These are phyloP conservation scores for Elaeis guineensis DNA, from an alignment of 176 grass and related monocot genomes.

Conservation along the genomic window DNA sequence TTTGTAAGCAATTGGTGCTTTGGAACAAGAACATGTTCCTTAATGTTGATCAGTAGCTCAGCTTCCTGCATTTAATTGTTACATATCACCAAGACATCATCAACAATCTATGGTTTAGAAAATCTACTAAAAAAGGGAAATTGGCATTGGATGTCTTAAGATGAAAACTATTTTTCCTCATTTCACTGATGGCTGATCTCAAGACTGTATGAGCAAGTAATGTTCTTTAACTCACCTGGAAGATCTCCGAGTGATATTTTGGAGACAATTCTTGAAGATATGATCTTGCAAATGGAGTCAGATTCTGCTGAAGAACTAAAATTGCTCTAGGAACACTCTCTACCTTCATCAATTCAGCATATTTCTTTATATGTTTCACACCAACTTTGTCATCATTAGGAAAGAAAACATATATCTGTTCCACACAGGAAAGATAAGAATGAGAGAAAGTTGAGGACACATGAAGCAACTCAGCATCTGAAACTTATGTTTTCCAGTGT, in stretches of 20 bases:
- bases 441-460: not conserved
- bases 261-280: constrained; percentile 61
- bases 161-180: not conserved
- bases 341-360: constrained; percentile 76
- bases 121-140: not conserved
- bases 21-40: constrained; percentile 85
- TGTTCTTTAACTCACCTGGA: constrained; percentile 43
- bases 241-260: constrained; percentile 75
- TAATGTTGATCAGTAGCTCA: constrained; percentile 81
- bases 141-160: not conserved
- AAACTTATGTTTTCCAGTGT: not conserved
- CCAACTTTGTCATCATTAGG: constrained; percentile 94
- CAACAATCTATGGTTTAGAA: not conserved
- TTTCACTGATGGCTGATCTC: too few species aligned
- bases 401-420: constrained; percentile 97
- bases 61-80: constrained; percentile 43
- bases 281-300: constrained; percentile 83
- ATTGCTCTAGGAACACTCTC: constrained; percentile 69
- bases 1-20: constrained; percentile 77
- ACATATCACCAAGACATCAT: not conserved
- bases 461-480: not conserved
- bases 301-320: constrained; percentile 71
- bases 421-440: not conserved
- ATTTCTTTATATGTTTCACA: constrained; percentile 98
- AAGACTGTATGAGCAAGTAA: not conserved